These are phyloP conservation scores for Gracilaria vermiculophylla DNA, from an alignment of 23 red algal species.

Conservation along the genomic window DNA sequence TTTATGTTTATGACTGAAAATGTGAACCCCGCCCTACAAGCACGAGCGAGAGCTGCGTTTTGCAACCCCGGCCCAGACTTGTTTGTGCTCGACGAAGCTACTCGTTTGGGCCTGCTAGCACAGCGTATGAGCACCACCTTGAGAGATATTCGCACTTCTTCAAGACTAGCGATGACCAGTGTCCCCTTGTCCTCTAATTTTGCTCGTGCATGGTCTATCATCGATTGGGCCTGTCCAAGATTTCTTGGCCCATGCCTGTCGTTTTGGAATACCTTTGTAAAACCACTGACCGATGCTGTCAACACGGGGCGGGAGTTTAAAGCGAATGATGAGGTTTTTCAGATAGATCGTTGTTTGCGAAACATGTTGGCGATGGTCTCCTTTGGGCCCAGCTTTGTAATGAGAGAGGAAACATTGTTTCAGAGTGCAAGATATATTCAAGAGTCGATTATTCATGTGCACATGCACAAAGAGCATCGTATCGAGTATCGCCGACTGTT, in stretches of 20 bases:
- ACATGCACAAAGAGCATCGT: slow-evolving; percentile 3
- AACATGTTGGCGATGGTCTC: background rate
- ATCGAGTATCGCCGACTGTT: background rate
- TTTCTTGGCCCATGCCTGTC: slow-evolving; percentile 11
- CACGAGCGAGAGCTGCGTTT: background rate
- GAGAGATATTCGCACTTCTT: background rate
- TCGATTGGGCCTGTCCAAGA: slow-evolving; percentile 53
- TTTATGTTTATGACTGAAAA: slow-evolving; percentile 18
- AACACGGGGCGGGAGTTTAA: background rate
- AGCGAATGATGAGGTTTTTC: background rate
- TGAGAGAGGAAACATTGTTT: slow-evolving; percentile 9
- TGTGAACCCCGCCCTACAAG: background rate
- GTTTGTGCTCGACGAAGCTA: slow-evolving; percentile 52
- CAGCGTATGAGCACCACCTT: background rate
- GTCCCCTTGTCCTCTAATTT: slow-evolving; percentile 6
- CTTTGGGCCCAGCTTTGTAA: background rate
- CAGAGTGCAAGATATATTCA: background rate
- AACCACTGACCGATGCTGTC: background rate
- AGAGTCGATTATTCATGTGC: slow-evolving; percentile 11
- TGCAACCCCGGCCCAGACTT: slow-evolving; percentile 43
- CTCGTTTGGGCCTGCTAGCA: background rate
- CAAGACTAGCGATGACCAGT: slow-evolving; percentile 51
- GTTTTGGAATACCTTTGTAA: slow-evolving; percentile 36
- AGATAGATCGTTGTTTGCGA: background rate
- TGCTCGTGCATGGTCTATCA: slow-evolving; percentile 1